Conservation (phyloP, 1,139 yeast species). For the Suhomyces bolitotheri region DNA sequence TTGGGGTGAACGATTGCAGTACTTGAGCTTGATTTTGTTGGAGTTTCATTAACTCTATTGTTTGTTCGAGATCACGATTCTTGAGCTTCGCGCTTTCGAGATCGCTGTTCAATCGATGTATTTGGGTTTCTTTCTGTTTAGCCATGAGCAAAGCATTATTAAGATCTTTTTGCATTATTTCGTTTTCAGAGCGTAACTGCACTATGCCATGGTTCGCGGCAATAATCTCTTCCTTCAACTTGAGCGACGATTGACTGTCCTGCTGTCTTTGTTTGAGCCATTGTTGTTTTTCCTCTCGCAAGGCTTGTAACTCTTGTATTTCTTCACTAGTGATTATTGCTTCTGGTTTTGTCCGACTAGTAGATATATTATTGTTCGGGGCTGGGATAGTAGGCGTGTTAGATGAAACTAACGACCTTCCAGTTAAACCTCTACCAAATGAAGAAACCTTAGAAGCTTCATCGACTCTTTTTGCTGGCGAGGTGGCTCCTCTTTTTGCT, state of each 20-base stretch:
- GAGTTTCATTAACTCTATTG: slow-evolving; percentile 46
- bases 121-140: slow-evolving; percentile 68
- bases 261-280: slow-evolving; percentile 52
- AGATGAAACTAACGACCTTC: slow-evolving; percentile 34
- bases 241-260: slow-evolving; percentile 37
- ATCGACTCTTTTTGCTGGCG: slow-evolving; percentile 56
- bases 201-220: slow-evolving; percentile 41
- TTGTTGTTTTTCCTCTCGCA: slow-evolving; percentile 52
- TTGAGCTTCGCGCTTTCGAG: slow-evolving; percentile 54
- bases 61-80: slow-evolving; percentile 52
- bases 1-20: slow-evolving; percentile 6
- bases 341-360: slow-evolving; percentile 10
- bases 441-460: slow-evolving; percentile 30
- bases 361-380: slow-evolving; percentile 11
- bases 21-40: slow-evolving; percentile 26
- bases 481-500: slow-evolving; percentile 63
- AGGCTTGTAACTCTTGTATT: slow-evolving; percentile 49
- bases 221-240: slow-evolving; percentile 45
- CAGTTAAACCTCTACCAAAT: slow-evolving; percentile 39
- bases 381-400: slow-evolving; percentile 19
- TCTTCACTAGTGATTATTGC: slow-evolving; percentile 27
- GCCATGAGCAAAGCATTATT: slow-evolving; percentile 52
- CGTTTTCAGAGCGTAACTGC: slow-evolving; percentile 35
- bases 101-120: slow-evolving; percentile 59
- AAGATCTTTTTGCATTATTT: slow-evolving; percentile 46